phyloP scores from a whole-genome alignment of 163 green algal genomes.

The Scenedesmus sp. region DNA sequence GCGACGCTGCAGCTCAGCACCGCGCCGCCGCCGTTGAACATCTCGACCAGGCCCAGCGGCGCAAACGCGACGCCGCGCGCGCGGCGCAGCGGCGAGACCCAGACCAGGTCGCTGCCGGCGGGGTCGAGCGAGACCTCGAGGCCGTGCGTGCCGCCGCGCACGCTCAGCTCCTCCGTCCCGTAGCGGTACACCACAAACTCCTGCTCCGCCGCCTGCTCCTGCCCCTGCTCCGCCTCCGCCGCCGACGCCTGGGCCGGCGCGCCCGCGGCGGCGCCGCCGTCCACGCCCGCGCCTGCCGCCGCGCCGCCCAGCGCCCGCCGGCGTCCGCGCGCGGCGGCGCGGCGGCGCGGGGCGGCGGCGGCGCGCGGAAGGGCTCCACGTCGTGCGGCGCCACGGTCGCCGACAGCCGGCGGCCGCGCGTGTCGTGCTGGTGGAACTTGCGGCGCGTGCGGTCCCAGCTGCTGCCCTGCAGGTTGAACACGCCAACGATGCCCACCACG shows the following conservation, averaged over 20 bases:
- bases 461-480: conserved; percentile 93
- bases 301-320: neutral
- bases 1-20: conserved; percentile 51
- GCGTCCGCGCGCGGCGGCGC: neutral
- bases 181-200: conserved; percentile 40
- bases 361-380: conserved; percentile 57
- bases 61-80: conserved; percentile 63
- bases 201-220: conserved; percentile 2
- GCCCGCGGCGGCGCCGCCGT: neutral
- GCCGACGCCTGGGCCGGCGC: neutral
- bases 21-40: conserved; percentile 92
- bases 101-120: conserved; percentile 34
- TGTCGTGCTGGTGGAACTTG: conserved; percentile 79
- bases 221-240: conserved; percentile 8
- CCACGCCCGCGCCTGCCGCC: neutral
- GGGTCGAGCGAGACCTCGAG: conserved; percentile 38
- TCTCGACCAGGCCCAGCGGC: conserved; percentile 80
- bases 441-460: conserved; percentile 82
- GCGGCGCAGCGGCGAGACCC: conserved; percentile 16
- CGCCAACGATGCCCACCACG: conserved; percentile 79
- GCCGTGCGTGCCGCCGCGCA: conserved; percentile 20
- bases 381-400: conserved; percentile 56
- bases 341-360: neutral
- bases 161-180: conserved; percentile 7
- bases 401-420: conserved; percentile 48